Evolutionary conservation across 2,329 filamentous ascomycete genomes (phyloP), one percentile per base, ranked within the genome.

Genomic region (Aspergillus unguis): DNA sequence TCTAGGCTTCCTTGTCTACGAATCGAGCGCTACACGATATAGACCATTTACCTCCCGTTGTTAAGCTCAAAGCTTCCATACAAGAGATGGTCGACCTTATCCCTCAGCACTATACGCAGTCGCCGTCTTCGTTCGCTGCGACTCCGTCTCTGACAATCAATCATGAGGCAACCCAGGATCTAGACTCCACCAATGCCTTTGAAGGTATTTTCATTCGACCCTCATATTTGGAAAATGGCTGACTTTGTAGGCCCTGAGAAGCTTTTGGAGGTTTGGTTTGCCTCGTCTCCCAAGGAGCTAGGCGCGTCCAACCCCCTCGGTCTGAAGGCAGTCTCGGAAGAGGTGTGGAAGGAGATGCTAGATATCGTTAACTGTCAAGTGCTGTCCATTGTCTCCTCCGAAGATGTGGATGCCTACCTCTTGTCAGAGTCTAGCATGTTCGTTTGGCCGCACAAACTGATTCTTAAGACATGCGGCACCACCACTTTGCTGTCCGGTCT

Each of bases 371-470:
- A 96, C 72, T 99, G 94, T 85, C 94, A 99, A 77, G 91, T 99
- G 50, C 80, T 99, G 51, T 99, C 94, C 3, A 87, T 96, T 57
- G 84, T 99, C 58, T 86, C 92, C 69, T 96, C 92, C 26, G 91
- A 96, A 58, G 86, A 92, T 68, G 88, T 97, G 64, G 94, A 99
- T 69, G 92, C 94, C 60, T 99, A 99, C 70, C 84, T 99, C 5
- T 81, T 99, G 51, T 99, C 94, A 58, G 94, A 99, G 77, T 97
- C 94, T 37, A 97, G 94, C 87, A 96, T 99, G 92, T 99, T 99
- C 71, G 90, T 99, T 64, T 99, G 96, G 74, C 91, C 92, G n/a
- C 94, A 99, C 83, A 99, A 99, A 80, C 83, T 99, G 59, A 96
- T 99, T 56, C 80, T 99, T 62, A 99, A 99, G 83, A 99, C 94